phyloP scores from a whole-genome alignment of 192 early-diverging fungal genomes.

The Backusella morwellensis region DNA sequence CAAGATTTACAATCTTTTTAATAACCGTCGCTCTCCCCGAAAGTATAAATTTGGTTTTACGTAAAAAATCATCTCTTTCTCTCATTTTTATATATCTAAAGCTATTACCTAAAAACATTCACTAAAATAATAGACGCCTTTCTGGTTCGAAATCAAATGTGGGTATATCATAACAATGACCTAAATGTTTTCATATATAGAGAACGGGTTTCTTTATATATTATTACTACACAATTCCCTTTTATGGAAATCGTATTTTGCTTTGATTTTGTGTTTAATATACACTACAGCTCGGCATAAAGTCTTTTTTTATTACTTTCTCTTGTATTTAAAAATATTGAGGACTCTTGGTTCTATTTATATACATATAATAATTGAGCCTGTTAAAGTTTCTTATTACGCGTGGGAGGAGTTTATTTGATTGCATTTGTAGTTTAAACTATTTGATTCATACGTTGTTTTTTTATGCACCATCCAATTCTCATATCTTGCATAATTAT shows the following conservation, averaged over 20 bases:
- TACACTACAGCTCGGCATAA: neutral
- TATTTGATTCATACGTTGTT: neutral
- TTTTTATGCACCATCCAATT: neutral
- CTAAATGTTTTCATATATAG: neutral
- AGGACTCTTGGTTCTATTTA: no score
- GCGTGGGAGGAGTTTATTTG: neutral
- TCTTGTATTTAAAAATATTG: neutral
- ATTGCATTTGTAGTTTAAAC: neutral
- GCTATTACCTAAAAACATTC: neutral
- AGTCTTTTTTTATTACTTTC: neutral
- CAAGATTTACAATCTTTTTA: neutral
- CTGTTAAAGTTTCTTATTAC: no score
- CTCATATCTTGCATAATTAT: neutral
- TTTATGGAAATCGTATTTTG: neutral
- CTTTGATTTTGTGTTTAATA: neutral
- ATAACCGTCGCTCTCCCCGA: neutral
- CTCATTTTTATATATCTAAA: neutral
- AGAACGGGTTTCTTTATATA: neutral
- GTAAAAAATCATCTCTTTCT: neutral
- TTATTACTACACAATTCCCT: neutral
- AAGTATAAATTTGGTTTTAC: neutral
- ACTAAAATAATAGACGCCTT: neutral
- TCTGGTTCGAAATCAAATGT: neutral
- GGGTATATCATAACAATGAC: neutral
- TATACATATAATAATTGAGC: no score